Percentiles rank a stretch among this genome's conserved stretches.
phyloP scores from a whole-genome alignment of 1,139 yeast species.

The Suhomyces taliae region DNA sequence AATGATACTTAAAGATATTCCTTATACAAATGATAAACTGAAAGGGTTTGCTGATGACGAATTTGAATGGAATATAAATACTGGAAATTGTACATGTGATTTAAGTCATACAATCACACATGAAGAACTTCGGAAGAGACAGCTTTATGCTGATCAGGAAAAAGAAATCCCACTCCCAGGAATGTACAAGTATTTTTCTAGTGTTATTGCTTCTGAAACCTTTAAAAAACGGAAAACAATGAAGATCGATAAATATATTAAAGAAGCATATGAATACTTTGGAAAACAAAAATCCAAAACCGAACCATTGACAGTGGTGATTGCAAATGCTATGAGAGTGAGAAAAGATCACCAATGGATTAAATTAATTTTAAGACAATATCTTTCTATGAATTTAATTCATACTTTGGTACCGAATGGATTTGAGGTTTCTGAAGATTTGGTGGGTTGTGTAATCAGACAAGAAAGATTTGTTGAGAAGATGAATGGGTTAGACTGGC shows the following conservation, averaged over 20 bases:
- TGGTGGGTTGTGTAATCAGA: constrained; percentile 32
- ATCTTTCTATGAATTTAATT: constrained; percentile 21
- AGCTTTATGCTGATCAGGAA: constrained; percentile 22
- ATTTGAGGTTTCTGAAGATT: constrained; percentile 25
- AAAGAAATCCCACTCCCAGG: constrained; percentile 14
- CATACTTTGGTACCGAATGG: constrained; percentile 18
- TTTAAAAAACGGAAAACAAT: constrained; percentile 5
- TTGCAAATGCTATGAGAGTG: background rate
- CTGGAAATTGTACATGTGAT: constrained; percentile 9
- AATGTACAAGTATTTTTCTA: constrained; percentile 13
- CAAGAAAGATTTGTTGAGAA: constrained; percentile 33
- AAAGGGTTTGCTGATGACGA: constrained; percentile 26
- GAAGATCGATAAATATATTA: constrained; percentile 6
- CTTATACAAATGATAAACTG: constrained; percentile 15
- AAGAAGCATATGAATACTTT: background rate
- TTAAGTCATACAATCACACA: constrained; percentile 15
- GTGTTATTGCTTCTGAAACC: constrained; percentile 6
- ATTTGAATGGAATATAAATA: constrained; percentile 10
- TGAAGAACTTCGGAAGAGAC: constrained; percentile 21
- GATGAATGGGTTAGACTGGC: constrained; percentile 32
- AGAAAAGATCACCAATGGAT: constrained; percentile 1
- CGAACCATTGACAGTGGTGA: background rate
- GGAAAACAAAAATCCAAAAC: background rate
- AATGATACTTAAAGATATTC: constrained; percentile 11
- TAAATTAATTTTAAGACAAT: constrained; percentile 14